phyloP scores from a whole-genome alignment of 768 basidiomycete genomes.

The Mrakia hoshinonis region DNA sequence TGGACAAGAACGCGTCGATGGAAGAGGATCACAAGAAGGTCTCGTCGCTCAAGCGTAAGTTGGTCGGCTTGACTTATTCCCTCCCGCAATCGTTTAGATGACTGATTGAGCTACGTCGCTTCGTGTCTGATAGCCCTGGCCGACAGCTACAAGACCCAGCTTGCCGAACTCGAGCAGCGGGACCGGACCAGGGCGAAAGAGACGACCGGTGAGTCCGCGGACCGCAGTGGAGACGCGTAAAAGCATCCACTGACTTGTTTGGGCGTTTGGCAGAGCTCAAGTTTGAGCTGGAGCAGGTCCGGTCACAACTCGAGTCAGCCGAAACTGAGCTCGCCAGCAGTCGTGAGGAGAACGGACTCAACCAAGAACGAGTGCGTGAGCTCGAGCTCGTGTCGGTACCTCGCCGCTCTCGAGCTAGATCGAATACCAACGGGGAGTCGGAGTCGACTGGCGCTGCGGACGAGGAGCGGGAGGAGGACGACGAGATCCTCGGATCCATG shows the following conservation, averaged over 20 bases:
- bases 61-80: no score
- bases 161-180: conserved; percentile 59
- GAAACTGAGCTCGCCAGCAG: conserved; percentile 19
- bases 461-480: conserved; percentile 36
- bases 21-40: conserved; percentile 80
- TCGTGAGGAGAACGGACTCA: conserved; percentile 68
- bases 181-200: conserved; percentile 11
- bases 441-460: conserved; percentile 35
- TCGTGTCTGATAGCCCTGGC: conserved; percentile 70
- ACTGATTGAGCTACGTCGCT: no score
- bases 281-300: conserved; percentile 54
- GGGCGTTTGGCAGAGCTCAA: conserved; percentile 52
- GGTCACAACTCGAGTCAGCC: conserved; percentile 23
- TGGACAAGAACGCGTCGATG: conserved; percentile 82
- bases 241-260: no score
- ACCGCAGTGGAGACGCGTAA: no score
- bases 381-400: conserved; percentile 53
- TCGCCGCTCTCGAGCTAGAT: conserved; percentile 25
- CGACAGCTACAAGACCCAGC: conserved; percentile 84
- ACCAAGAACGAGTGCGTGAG: conserved; percentile 83
- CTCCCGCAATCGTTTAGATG: no score
- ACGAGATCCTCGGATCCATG: conserved; percentile 41
- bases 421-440: conserved; percentile 18
- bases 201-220: conserved; percentile 13
- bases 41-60: conserved; percentile 4